These are phyloP conservation scores for Solanum hybrid DNA, from an alignment of 305 asterid species.

Conservation along the genomic window DNA sequence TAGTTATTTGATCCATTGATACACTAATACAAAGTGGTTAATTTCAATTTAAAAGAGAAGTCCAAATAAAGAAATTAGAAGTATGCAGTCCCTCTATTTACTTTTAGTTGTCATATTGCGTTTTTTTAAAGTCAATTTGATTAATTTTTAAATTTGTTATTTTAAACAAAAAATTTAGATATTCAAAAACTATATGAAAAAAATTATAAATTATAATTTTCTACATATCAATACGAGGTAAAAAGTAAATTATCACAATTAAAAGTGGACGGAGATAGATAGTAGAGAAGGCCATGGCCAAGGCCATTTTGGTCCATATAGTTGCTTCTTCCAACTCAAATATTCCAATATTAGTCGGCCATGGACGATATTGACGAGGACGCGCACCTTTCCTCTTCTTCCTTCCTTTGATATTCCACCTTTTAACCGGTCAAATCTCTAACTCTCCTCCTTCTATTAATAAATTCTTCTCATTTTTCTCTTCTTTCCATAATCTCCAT, in stretches of 20 bases:
- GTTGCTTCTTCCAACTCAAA: neutral
- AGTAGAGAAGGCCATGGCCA: neutral
- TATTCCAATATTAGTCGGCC: constrained; percentile 6
- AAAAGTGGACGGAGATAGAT: too few species aligned
- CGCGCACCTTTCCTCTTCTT: neutral
- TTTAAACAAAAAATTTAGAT: too few species aligned
- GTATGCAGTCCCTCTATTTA: too few species aligned
- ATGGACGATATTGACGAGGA: constrained; percentile 1
- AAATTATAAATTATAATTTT: too few species aligned
- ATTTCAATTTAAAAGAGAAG: neutral
- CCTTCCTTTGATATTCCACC: neutral
- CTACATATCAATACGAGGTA: too few species aligned
- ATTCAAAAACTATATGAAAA: too few species aligned
- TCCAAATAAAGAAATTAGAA: too few species aligned
- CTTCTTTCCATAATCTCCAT: neutral
- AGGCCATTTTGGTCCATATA: neutral
- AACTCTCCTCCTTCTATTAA: neutral
- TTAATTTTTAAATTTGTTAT: too few species aligned
- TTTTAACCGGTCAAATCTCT: neutral
- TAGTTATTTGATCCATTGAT: neutral
- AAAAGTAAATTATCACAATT: too few species aligned
- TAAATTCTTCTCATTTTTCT: neutral
- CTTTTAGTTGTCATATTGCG: too few species aligned
- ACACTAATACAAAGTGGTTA: neutral
- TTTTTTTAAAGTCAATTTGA: too few species aligned